phyloP scores from a whole-genome alignment of 306 rosid genomes.

The Elaeagnus macrophylla region DNA sequence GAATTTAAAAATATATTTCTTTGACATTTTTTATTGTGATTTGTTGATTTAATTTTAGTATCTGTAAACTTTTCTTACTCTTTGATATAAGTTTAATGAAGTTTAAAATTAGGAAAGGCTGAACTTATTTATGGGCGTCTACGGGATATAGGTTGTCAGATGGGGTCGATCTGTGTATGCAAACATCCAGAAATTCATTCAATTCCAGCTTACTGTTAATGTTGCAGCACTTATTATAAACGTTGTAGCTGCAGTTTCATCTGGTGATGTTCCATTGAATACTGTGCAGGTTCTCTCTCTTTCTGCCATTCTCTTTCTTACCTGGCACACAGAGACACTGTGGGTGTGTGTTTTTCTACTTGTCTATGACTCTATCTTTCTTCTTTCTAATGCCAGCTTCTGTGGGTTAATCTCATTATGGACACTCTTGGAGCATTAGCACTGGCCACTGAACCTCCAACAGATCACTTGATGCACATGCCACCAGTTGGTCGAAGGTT shows the following conservation, averaged over 20 bases:
- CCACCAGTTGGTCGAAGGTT: constrained; percentile 80
- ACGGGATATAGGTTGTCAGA: constrained; percentile 66
- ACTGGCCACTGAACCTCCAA: constrained; percentile 96
- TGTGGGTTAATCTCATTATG: constrained; percentile 99
- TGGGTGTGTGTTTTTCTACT: constrained; percentile 2
- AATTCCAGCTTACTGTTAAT: constrained; percentile 94
- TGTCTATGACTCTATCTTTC: not conserved
- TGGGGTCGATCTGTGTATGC: constrained; percentile 98
- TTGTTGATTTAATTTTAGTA: no score
- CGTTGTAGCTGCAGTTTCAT: constrained; percentile 74
- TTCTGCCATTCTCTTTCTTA: constrained; percentile 5
- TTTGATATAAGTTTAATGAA: not conserved
- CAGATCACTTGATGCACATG: constrained; percentile 80
- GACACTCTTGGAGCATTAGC: constrained; percentile 98
- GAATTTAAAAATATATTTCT: no score
- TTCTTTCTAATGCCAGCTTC: constrained; percentile 56
- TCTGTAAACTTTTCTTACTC: no score
- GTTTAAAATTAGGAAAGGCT: not conserved
- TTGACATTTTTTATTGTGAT: no score
- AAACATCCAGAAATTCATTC: constrained; percentile 95
- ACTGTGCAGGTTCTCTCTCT: constrained; percentile 71
- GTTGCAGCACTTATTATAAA: constrained; percentile 88
- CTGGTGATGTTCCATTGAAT: constrained; percentile 85
- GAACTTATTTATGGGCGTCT: constrained; percentile 7
- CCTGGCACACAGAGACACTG: not conserved